phyloP scores from a whole-genome alignment of 2,329 filamentous ascomycete species.

The Botrytis squamosa region DNA sequence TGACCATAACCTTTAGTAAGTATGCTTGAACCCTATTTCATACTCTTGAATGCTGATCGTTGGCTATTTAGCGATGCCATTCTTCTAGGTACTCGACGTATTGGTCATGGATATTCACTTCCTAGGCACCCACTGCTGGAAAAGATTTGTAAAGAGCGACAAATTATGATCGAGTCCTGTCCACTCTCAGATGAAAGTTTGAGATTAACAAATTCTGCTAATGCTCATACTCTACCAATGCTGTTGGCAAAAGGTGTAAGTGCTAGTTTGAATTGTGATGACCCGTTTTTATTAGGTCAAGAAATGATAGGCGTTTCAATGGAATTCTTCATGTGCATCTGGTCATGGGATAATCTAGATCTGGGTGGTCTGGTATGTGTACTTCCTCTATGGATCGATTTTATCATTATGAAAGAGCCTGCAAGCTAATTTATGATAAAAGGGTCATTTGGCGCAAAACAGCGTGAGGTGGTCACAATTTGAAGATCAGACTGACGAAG shows the following conservation, averaged over 20 bases:
- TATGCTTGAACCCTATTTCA: background rate
- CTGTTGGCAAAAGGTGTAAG: conserved; percentile 78
- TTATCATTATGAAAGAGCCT: background rate
- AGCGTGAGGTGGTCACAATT: conserved; percentile 84
- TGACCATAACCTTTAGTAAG: conserved; percentile 58
- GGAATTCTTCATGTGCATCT: conserved; percentile 88
- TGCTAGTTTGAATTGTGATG: conserved; percentile 83
- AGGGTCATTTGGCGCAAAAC: conserved; percentile 70
- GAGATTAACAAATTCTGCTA: conserved; percentile 71
- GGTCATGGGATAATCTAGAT: conserved; percentile 85
- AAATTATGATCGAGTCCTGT: conserved; percentile 82
- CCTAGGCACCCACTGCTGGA: conserved; percentile 87
- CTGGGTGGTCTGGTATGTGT: conserved; percentile 73
- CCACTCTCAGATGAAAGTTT: conserved; percentile 86
- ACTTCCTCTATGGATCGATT: background rate
- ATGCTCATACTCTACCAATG: conserved; percentile 75
- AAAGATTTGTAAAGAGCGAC: conserved; percentile 79
- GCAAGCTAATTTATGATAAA: conserved; percentile 10
- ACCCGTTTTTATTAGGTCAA: conserved; percentile 84
- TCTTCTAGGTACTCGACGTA: conserved; percentile 76
- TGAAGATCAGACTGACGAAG: conserved; percentile 70
- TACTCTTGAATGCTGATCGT: background rate
- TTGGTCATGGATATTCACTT: conserved; percentile 81
- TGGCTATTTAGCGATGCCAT: conserved; percentile 72
- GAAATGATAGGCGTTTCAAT: conserved; percentile 76